phyloP scores from a whole-genome alignment of 495 filamentous ascomycete genomes.

The Talaromyces adpressus region DNA sequence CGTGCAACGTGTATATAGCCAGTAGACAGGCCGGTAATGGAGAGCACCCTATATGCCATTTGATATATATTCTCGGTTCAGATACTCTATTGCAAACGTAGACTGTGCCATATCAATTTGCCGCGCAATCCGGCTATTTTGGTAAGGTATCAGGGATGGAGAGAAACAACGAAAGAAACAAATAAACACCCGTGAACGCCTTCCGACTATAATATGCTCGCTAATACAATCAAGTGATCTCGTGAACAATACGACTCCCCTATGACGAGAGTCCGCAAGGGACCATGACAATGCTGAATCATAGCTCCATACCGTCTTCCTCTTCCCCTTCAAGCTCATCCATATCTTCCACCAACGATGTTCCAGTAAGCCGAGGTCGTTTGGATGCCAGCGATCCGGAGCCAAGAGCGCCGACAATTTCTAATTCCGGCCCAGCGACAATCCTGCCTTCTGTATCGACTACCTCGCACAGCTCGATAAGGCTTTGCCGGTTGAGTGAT shows the following conservation, averaged over 20 bases:
- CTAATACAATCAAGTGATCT: conserved; percentile 5
- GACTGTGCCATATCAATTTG: background rate
- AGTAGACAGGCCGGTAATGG: background rate
- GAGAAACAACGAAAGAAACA: background rate
- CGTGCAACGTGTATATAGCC: background rate
- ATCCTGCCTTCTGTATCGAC: conserved; percentile 87
- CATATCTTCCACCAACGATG: conserved; percentile 47
- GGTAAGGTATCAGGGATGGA: background rate
- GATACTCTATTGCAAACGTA: background rate
- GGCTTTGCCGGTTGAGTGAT: conserved; percentile 62
- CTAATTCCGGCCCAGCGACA: conserved; percentile 74
- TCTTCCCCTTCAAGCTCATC: conserved; percentile 64
- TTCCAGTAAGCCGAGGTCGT: conserved; percentile 39
- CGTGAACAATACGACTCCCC: background rate
- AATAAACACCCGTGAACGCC: background rate
- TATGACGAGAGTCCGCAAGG: background rate
- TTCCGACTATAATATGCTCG: conserved; percentile 2
- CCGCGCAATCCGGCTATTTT: background rate
- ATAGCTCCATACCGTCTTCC: conserved; percentile 61
- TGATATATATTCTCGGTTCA: background rate
- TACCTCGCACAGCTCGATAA: conserved; percentile 88
- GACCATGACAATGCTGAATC: conserved; percentile 22
- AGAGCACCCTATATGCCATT: background rate
- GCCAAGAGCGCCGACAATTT: conserved; percentile 65
- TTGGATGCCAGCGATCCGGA: conserved; percentile 52